Base-by-base conservation (phyloP, 2,329 filamentous ascomycete species). In the Ascochyta koolunga region DNA sequence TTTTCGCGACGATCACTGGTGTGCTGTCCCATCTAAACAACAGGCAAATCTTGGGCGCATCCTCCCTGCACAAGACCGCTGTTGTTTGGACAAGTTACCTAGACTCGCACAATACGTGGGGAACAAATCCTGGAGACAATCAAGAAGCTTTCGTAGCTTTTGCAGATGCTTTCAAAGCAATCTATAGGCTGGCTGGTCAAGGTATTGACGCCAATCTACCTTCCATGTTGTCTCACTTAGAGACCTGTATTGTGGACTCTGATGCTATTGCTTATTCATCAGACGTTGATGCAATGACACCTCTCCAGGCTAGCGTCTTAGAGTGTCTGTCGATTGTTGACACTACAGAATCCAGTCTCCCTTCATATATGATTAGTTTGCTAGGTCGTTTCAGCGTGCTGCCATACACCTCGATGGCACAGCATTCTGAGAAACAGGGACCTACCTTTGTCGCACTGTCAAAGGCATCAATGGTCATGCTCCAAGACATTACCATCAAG, bases 361-460 rank as follows among this genome's bases (percentile, higher is more conserved):
- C 89, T 0, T 83, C 88, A 0, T 83, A 83, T n/a, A 77, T 96
- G 64, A 81, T 93, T 44, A 78, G 78, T 0, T 83, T 90, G 50
- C 82, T 92, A 9, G 85, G 91, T 1, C 84, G 89, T 43, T 86
- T 96, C 54, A 83, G 86, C 8, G 82, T 85, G 2, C 78, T 96
- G 29, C 88, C 91, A 1, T 93, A 90, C 62, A 74, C 79, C 0
- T 66, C 67, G 15, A 53, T 58, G 5, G 62, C 53, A 9, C 45
- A 58, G 22, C 56, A 54, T 0, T 52, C 61, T 10, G 55, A 57
- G 16, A 71, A 66, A 49, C 69, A 68, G 44, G 86, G 86, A 51
- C 89, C 91, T 6, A 96, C 91, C 0, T 98, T 92, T 69, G 86
- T 99, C 50, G 93, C 95, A 29, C 84, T 98, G 68, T 91, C 93